Percentiles rank a stretch among this genome's conserved stretches.
These are phyloP conservation scores for Beauveria caledonica DNA, from an alignment of 2,329 filamentous ascomycete species.

Conservation along the genomic window DNA sequence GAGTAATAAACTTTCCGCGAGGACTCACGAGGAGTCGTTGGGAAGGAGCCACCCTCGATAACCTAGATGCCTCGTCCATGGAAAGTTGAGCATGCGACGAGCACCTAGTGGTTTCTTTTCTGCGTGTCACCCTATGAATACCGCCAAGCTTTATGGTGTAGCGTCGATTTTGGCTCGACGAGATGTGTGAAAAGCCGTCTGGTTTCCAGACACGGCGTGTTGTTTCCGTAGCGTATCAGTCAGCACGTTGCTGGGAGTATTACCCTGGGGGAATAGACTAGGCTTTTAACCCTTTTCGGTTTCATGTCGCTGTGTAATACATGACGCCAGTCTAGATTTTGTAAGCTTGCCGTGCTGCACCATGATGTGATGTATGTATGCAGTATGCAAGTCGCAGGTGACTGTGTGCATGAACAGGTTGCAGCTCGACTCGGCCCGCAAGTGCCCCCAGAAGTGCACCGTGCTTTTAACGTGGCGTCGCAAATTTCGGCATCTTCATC, in stretches of 20 bases:
- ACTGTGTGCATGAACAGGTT: constrained; percentile 34
- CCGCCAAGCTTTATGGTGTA: constrained; percentile 18
- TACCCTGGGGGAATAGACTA: too few species aligned
- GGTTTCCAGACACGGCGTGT: constrained; percentile 28
- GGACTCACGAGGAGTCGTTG: background rate
- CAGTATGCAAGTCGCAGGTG: constrained; percentile 19
- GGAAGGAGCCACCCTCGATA: background rate
- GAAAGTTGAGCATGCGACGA: background rate
- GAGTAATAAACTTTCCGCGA: background rate
- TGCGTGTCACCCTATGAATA: constrained; percentile 19
- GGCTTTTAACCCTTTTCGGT: constrained; percentile 17
- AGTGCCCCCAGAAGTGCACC: constrained; percentile 26
- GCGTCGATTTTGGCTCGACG: constrained; percentile 10
- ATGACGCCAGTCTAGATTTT: constrained; percentile 16
- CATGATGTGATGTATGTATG: constrained; percentile 30
- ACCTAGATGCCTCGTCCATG: background rate
- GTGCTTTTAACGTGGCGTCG: constrained; percentile 25
- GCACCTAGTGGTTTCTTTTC: background rate
- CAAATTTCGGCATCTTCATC: constrained; percentile 22
- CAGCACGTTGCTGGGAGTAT: constrained; percentile 27
- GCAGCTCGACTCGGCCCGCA: constrained; percentile 26
- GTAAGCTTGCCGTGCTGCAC: constrained; percentile 14
- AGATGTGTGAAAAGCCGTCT: constrained; percentile 23
- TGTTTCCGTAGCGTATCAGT: constrained; percentile 19
- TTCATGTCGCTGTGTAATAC: constrained; percentile 23